phyloP scores from a whole-genome alignment of 352 stramenopile species.

The Globisporangium viniferum region DNA sequence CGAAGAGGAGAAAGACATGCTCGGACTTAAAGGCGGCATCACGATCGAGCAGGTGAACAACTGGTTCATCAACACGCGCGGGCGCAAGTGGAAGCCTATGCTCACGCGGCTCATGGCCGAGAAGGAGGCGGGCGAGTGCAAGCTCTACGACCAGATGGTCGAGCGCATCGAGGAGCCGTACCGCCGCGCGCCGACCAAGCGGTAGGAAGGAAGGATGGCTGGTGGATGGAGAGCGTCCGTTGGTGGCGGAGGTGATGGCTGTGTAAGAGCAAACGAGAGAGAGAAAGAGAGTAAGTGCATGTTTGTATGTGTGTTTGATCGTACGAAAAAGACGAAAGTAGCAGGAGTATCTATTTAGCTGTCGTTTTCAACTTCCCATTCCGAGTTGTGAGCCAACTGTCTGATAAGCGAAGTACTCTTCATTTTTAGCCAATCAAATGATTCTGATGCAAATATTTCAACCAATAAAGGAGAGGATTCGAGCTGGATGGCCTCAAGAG shows the following conservation, averaged over 20 bases:
- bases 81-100: conserved; percentile 86
- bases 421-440: neutral
- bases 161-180: conserved; percentile 80
- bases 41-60: conserved; percentile 88
- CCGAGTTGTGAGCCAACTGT: neutral
- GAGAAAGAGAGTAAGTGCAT: neutral
- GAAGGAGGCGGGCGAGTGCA: conserved; percentile 54
- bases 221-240: neutral
- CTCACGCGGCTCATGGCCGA: conserved; percentile 66
- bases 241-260: neutral
- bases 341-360: conserved; percentile 2
- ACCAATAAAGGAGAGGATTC: neutral
- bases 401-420: neutral
- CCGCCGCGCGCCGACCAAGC: conserved; percentile 27
- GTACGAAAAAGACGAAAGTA: neutral
- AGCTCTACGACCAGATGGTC: conserved; percentile 74
- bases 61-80: conserved; percentile 87
- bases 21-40: conserved; percentile 65
- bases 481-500: neutral
- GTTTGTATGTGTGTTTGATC: neutral
- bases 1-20: conserved; percentile 78
- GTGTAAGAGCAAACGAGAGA: neutral
- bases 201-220: conserved; percentile 1
- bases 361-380: neutral
- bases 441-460: neutral